Percentiles rank a stretch among this genome's conserved stretches.
Evolutionary conservation across 1,139 yeast species (phyloP).

Genomic region (Nakaseomyces nivariensis): DNA sequence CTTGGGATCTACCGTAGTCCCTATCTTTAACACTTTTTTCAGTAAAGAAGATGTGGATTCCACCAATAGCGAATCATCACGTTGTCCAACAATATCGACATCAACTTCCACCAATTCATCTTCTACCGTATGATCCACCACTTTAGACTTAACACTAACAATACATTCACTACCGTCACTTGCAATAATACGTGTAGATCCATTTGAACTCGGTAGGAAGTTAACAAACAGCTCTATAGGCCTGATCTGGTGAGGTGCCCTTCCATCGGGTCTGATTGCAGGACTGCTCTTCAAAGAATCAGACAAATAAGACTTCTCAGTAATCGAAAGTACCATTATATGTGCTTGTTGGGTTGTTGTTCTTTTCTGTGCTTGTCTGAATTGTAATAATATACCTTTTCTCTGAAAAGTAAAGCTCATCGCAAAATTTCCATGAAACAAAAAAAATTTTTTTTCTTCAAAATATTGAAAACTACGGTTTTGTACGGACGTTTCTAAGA

Average conservation of each 20-base stretch:
- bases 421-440: neutral
- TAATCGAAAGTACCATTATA: constrained; percentile 62
- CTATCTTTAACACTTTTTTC: constrained; percentile 28
- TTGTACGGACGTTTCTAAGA: neutral
- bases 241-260: constrained; percentile 62
- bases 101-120: constrained; percentile 56
- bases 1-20: constrained; percentile 30
- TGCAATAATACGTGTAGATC: constrained; percentile 77
- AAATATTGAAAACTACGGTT: neutral
- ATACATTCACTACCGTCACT: constrained; percentile 90
- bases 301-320: constrained; percentile 73
- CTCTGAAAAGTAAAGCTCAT: neutral
- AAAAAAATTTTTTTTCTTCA: neutral
- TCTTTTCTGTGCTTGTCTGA: too few relatives aligned
- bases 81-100: constrained; percentile 60
- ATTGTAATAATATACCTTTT: too few relatives aligned
- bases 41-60: constrained; percentile 47
- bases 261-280: constrained; percentile 74
- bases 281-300: constrained; percentile 58
- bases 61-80: constrained; percentile 61
- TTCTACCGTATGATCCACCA: constrained; percentile 42
- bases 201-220: constrained; percentile 79
- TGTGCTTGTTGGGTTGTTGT: neutral
- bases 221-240: constrained; percentile 78
- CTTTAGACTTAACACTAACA: constrained; percentile 80